Evolutionary conservation across 2,329 filamentous ascomycete genomes (phyloP).

Genomic region (Stagonosporopsis cucurbitacearum): DNA sequence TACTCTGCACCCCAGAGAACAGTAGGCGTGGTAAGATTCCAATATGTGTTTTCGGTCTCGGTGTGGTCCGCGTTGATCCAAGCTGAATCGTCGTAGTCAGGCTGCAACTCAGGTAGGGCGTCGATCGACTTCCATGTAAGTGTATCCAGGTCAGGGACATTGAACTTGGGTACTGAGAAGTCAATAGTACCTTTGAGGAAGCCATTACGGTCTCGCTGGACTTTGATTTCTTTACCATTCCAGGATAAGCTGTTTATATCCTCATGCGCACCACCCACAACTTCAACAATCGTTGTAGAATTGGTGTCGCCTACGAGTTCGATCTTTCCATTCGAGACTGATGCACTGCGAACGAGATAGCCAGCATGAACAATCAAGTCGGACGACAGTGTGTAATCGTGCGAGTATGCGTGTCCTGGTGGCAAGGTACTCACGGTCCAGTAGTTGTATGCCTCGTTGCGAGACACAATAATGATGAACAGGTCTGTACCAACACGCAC

Average conservation of each 20-base stretch:
- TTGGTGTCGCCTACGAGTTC: conserved; percentile 75
- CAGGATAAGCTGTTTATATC: conserved; percentile 60
- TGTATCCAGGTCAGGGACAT: conserved; percentile 62
- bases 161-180: conserved; percentile 58
- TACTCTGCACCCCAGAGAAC: conserved; percentile 72
- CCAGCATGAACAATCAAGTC: conserved; percentile 64
- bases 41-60: conserved; percentile 61
- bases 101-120: conserved; percentile 69
- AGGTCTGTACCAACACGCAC: conserved; percentile 56
- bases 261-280: conserved; percentile 66
- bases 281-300: conserved; percentile 67
- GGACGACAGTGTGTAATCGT: conserved; percentile 22
- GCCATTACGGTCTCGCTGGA: conserved; percentile 51
- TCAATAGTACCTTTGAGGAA: conserved; percentile 59
- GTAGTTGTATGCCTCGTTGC: conserved; percentile 70
- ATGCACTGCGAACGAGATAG: conserved; percentile 67
- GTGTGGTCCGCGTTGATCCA: conserved; percentile 68
- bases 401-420: conserved; percentile 20
- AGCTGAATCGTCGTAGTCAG: conserved; percentile 68
- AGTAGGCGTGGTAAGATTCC: conserved; percentile 48
- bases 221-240: conserved; percentile 58
- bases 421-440: conserved; percentile 60
- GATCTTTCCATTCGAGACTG: conserved; percentile 60
- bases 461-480: conserved; percentile 63
- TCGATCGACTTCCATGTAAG: conserved; percentile 72